phyloP scores from a whole-genome alignment of 148 eudicot species.

The Rhododendron ovatum region DNA sequence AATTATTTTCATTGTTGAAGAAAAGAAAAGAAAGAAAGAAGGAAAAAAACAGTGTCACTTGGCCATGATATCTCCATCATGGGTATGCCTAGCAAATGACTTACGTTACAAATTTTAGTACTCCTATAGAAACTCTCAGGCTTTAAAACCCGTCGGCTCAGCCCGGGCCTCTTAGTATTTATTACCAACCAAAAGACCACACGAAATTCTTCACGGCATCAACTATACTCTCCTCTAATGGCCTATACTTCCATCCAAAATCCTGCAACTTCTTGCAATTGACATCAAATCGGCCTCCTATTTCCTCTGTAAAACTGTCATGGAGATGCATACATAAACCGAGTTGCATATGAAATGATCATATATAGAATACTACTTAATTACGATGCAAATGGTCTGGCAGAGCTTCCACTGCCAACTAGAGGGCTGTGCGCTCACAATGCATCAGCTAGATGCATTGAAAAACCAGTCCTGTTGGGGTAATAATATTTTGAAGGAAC shows the following conservation, averaged over 20 bases:
- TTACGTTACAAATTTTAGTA: too few relatives aligned
- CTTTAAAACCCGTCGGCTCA: too few relatives aligned
- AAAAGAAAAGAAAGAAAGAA: too few relatives aligned
- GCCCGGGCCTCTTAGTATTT: not conserved
- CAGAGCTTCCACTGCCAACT: slow-evolving; percentile 28
- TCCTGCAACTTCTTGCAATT: slow-evolving; percentile 30
- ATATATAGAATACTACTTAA: not conserved
- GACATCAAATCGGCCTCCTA: not conserved
- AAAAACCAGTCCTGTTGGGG: not conserved
- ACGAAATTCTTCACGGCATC: slow-evolving; percentile 27
- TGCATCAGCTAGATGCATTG: not conserved
- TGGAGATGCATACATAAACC: too few relatives aligned
- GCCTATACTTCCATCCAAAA: slow-evolving; percentile 35
- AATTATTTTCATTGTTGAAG: too few relatives aligned
- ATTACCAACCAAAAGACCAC: slow-evolving; percentile 13
- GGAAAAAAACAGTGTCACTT: too few relatives aligned
- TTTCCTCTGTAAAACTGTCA: slow-evolving; percentile 21
- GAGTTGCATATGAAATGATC: not conserved
- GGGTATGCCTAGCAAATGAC: too few relatives aligned
- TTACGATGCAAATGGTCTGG: not conserved
- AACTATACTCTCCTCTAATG: slow-evolving; percentile 33
- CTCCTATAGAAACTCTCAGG: too few relatives aligned
- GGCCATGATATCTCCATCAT: too few relatives aligned
- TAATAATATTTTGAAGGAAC: not conserved
- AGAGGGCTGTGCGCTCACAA: slow-evolving; percentile 18